Evolutionary conservation across 306 rosid species (phyloP).

Genomic region (Corylus avellana): DNA sequence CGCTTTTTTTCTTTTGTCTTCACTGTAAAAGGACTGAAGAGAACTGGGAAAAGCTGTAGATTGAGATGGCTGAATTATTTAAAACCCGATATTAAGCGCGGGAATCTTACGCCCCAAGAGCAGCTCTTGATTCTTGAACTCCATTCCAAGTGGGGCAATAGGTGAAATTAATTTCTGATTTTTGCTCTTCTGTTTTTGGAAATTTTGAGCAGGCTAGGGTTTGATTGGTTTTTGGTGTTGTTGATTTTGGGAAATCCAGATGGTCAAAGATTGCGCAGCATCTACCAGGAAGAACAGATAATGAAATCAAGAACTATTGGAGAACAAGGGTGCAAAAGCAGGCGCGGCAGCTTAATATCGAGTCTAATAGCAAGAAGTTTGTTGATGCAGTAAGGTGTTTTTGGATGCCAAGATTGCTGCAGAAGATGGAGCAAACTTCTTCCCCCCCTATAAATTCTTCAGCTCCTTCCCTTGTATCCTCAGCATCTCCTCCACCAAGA

Average conservation of each 20-base stretch:
- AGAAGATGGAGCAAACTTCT: conserved; percentile 64
- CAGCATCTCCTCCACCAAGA: conserved; percentile 30
- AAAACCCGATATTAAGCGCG: conserved; percentile 94
- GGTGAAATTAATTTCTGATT: conserved; percentile 35
- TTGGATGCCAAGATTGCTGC: conserved; percentile 82
- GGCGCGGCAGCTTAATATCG: conserved; percentile 81
- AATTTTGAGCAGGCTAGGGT: background rate
- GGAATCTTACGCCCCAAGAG: conserved; percentile 89
- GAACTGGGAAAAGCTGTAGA: conserved; percentile 97
- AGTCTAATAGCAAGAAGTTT: conserved; percentile 75
- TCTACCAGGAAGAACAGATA: conserved; percentile 93
- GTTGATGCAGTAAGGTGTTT: conserved; percentile 68
- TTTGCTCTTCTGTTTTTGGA: background rate
- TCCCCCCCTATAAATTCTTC: conserved; percentile 34
- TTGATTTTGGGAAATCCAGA: conserved; percentile 32
- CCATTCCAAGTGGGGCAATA: conserved; percentile 92
- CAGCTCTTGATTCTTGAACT: conserved; percentile 90
- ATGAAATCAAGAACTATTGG: conserved; percentile 91
- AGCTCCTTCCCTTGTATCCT: conserved; percentile 27
- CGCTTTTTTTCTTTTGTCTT: background rate
- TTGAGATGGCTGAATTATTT: conserved; percentile 91
- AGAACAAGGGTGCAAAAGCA: conserved; percentile 92
- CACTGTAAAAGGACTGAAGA: conserved; percentile 72
- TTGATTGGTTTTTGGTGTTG: background rate
- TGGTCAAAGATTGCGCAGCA: conserved; percentile 95